Base-by-base conservation (phyloP, 345 rosid species). In the Gossypium sturtianum region DNA sequence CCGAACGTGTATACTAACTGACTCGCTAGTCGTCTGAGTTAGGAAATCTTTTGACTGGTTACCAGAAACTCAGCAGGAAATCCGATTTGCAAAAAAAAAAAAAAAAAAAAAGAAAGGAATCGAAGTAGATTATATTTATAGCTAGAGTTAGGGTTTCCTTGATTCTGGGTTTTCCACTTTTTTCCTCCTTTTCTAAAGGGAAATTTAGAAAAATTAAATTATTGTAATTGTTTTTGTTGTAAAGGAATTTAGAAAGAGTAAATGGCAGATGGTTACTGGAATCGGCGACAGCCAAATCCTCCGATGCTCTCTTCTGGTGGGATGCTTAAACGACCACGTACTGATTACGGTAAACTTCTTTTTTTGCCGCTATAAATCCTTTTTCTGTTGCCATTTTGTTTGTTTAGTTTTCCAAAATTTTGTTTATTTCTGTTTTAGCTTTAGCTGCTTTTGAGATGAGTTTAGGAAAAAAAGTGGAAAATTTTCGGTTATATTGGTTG, bases 181-280 rank as follows among this genome's bases (percentile, higher is more conserved):
- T 59, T 59, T 23, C 7, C 12, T 25, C 25, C 38, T 12, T 3
- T 59, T 11, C 7, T 25, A 25, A 58, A 23, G 9, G 4, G 9
- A 22, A 12, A 34, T 16, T 9, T 16, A 12, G 19, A 48, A 48
- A 47, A 13, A 11, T 8, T 23, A 48, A 22, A 15, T 15, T 8
- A 29, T 16, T 69, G 5, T 70, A 59, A 20, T 38, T 67, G 9
- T 52, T 22, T 11, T 38, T 34, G 0, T 64, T 12, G 43, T 20
- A 15, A 45, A 63, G 51, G 12, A 58, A 2, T 19, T 58, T 12
- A 1, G 22, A 22, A 71, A 47, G 19, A 66, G 12, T 15, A 12
- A 45, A 90, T 92, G 93, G 81, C 86, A 66, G 92, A 86, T 74
- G 88, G 84, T 75, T 90, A 86, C 86, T 87, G 93, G 97, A 90